These are phyloP conservation scores for Saccharomycopsis selenospora DNA, from an alignment of 805 yeast genomes.

Conservation along the genomic window DNA sequence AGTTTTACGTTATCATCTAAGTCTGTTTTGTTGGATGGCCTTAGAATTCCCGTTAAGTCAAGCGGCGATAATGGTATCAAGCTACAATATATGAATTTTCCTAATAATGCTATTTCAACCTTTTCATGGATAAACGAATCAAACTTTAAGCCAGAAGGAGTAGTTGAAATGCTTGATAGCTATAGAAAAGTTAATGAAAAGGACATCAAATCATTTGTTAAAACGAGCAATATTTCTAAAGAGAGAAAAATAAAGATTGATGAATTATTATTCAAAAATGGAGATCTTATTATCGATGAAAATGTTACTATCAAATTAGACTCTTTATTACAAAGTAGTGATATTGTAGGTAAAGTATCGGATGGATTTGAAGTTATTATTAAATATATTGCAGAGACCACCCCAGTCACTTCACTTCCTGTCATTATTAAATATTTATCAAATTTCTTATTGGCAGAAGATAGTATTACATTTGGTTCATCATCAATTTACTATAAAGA, in stretches of 20 bases:
- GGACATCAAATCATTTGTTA: background rate
- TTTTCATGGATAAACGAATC: background rate
- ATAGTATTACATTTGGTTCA: background rate
- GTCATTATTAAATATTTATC: background rate
- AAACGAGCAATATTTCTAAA: background rate
- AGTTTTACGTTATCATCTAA: background rate
- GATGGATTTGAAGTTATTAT: background rate
- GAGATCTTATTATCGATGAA: background rate
- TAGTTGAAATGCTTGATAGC: background rate
- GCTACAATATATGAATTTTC: conserved; percentile 7
- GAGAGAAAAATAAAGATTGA: background rate
- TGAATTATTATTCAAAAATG: background rate
- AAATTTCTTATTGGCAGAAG: background rate
- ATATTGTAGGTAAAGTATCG: background rate
- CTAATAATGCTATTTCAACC: background rate
- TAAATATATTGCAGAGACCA: background rate
- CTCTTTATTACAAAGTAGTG: background rate
- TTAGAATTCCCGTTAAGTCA: conserved; percentile 7
- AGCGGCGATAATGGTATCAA: background rate
- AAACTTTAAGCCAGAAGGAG: background rate
- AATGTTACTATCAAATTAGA: background rate
- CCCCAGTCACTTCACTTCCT: background rate
- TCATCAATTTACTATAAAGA: background rate
- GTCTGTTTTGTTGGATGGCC: conserved; percentile 9
- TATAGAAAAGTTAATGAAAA: background rate